phyloP scores from a whole-genome alignment of 2,329 filamentous ascomycete genomes.

The Rutstroemia sp. region DNA sequence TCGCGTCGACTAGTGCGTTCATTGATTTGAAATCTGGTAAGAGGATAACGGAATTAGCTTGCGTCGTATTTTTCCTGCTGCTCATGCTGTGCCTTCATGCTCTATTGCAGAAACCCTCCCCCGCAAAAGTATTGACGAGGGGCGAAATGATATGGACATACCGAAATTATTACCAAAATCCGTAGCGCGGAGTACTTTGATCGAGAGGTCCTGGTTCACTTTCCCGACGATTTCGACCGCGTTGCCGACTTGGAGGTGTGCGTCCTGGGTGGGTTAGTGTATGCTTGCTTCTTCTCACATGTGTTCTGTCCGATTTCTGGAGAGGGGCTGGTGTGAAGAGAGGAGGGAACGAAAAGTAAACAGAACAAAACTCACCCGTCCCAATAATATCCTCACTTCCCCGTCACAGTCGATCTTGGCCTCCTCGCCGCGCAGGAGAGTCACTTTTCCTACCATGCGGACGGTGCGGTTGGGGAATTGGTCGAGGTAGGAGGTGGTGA shows the following conservation, averaged over 20 bases:
- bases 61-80: not conserved
- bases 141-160: conserved; percentile 37
- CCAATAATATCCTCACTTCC: conserved; percentile 65
- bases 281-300: not conserved
- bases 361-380: conserved; percentile 36
- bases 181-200: conserved; percentile 62
- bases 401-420: conserved; percentile 78
- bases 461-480: conserved; percentile 68
- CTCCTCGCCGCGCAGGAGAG: conserved; percentile 70
- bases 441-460: conserved; percentile 79
- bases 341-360: not conserved
- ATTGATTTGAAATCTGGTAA: conserved; percentile 56
- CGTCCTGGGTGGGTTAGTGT: conserved; percentile 44
- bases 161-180: conserved; percentile 63
- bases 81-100: too few species aligned
- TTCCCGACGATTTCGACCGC: conserved; percentile 74
- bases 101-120: too few species aligned
- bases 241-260: conserved; percentile 61
- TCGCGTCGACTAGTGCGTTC: conserved; percentile 75
- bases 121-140: too few species aligned
- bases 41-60: not conserved
- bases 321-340: not conserved
- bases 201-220: conserved; percentile 63
- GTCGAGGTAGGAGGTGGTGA: conserved; percentile 73
- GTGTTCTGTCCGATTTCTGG: not conserved